Conservation (phyloP, 1,139 yeast species). For the Suhomyces guaymorum region DNA sequence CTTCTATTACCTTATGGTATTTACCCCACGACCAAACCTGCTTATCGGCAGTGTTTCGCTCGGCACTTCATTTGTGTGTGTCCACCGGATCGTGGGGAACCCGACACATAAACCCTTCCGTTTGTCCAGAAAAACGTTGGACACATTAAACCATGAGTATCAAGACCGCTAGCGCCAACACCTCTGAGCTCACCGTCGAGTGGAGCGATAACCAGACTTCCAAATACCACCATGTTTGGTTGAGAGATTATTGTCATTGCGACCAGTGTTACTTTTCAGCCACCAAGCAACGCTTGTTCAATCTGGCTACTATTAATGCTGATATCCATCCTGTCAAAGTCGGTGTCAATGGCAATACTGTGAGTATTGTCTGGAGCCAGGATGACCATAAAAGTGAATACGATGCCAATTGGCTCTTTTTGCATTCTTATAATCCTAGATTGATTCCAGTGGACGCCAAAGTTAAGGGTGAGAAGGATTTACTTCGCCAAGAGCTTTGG, state of each 20-base stretch:
- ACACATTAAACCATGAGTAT: constrained; percentile 10
- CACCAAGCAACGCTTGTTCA: constrained; percentile 66
- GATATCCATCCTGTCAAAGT: constrained; percentile 42
- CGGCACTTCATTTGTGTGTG: too few species aligned
- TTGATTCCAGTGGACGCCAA: constrained; percentile 33
- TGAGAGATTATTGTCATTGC: constrained; percentile 72
- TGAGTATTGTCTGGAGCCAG: constrained; percentile 47
- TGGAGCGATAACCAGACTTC: constrained; percentile 18
- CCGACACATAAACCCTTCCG: not conserved
- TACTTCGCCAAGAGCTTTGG: constrained; percentile 46
- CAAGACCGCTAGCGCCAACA: constrained; percentile 4
- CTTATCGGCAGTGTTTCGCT: too few species aligned
- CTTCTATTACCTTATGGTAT: too few species aligned
- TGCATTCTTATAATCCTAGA: constrained; percentile 62
- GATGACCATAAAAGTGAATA: constrained; percentile 53
- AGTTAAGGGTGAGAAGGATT: constrained; percentile 30
- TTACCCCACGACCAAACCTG: too few species aligned
- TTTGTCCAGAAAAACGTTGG: too few species aligned
- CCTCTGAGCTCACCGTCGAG: constrained; percentile 10
- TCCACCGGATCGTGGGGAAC: not conserved
- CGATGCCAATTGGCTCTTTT: constrained; percentile 51
- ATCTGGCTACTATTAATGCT: constrained; percentile 54
- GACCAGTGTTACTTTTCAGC: constrained; percentile 55
- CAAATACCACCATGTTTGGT: constrained; percentile 58
- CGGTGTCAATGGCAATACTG: constrained; percentile 15